phyloP scores from a whole-genome alignment of 768 basidiomycete genomes.

The Pulveroboletus sp. region DNA sequence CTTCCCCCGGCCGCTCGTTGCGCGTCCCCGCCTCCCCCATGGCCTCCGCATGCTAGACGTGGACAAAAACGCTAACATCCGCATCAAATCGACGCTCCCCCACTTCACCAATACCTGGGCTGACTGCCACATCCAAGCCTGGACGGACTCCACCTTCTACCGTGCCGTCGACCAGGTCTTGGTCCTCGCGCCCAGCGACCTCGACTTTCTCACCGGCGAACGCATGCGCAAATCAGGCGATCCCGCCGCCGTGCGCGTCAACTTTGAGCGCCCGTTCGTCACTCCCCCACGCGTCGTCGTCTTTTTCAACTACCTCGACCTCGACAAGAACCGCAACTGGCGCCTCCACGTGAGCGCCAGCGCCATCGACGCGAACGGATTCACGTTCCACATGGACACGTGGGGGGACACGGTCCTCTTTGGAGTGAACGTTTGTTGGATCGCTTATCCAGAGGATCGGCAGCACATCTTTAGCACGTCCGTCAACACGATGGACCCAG shows the following conservation, averaged over 20 bases:
- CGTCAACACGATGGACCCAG: slow-evolving; percentile 7
- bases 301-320: slow-evolving; percentile 14
- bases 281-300: slow-evolving; percentile 16
- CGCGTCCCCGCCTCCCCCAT: slow-evolving; percentile 17
- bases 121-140: slow-evolving; percentile 7
- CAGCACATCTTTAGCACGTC: slow-evolving; percentile 15
- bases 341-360: slow-evolving; percentile 4
- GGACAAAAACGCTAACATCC: slow-evolving; percentile 5
- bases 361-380: slow-evolving; percentile 11
- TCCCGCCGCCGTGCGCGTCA: slow-evolving; percentile 3
- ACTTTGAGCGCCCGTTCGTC: slow-evolving; percentile 12
- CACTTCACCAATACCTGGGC: slow-evolving; percentile 3
- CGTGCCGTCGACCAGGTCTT: not conserved
- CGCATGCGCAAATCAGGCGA: not conserved
- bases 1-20: slow-evolving; percentile 13
- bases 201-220: slow-evolving; percentile 16
- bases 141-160: slow-evolving; percentile 1
- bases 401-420: slow-evolving; percentile 8
- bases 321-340: slow-evolving; percentile 7
- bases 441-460: slow-evolving; percentile 22
- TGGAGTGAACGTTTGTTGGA: slow-evolving; percentile 7
- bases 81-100: slow-evolving; percentile 4
- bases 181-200: slow-evolving; percentile 5
- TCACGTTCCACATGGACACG: slow-evolving; percentile 13
- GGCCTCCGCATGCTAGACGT: slow-evolving; percentile 13